A percentile compares a stretch with the other conserved stretches of the same genome.
These are phyloP conservation scores for Reutealis trisperma DNA, from an alignment of 345 rosid species.

Conservation along the genomic window DNA sequence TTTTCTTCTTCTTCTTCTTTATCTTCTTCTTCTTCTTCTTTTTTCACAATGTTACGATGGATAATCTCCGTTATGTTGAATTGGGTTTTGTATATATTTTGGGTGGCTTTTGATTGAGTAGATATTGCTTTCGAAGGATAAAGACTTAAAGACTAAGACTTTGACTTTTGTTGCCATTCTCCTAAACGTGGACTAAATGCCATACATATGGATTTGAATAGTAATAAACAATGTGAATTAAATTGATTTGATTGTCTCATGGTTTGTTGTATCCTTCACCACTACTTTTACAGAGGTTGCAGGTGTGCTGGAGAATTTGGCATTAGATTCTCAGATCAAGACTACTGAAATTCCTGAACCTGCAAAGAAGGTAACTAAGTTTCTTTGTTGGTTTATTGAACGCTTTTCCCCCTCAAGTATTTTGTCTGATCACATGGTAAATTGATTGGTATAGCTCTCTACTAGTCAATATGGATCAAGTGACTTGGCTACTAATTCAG, in stretches of 20 bases:
- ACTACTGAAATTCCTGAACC: slow-evolving; percentile 36
- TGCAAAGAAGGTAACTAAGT: slow-evolving; percentile 41
- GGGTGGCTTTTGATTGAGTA: not conserved
- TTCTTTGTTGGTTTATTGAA: not conserved
- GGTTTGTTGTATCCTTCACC: slow-evolving; percentile 35
- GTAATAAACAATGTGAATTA: not conserved
- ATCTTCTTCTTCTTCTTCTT: too few species aligned
- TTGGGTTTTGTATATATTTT: not conserved
- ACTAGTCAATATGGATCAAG: slow-evolving; percentile 10
- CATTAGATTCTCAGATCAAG: slow-evolving; percentile 51
- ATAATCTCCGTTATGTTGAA: not conserved
- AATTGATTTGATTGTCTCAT: not conserved
- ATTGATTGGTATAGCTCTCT: slow-evolving; percentile 16
- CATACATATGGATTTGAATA: not conserved
- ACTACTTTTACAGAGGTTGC: slow-evolving; percentile 48
- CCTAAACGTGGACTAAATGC: not conserved
- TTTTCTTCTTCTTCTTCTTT: too few species aligned
- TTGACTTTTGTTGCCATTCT: not conserved
- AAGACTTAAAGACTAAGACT: not conserved
- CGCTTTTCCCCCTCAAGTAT: not conserved
- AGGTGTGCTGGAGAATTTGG: slow-evolving; percentile 58
- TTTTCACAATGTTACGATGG: too few species aligned
- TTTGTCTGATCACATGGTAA: slow-evolving; percentile 6
- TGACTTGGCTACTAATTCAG: slow-evolving; percentile 12
- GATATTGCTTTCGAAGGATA: not conserved